These are phyloP conservation scores for Blastobotrys terrestris DNA, from an alignment of 805 yeast genomes.

Conservation along the genomic window DNA sequence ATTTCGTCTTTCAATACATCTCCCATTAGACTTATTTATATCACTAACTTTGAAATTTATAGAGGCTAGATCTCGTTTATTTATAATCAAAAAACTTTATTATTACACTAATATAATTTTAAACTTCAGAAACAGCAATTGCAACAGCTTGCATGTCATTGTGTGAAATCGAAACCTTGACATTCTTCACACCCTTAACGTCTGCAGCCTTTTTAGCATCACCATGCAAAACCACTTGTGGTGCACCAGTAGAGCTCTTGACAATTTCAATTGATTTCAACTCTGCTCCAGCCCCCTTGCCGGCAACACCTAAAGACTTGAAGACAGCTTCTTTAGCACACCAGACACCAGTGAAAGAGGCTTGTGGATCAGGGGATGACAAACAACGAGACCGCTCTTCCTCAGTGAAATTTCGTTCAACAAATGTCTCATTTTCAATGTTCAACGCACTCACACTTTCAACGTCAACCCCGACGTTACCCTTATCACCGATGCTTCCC, in stretches of 20 bases:
- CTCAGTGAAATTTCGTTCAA: slow-evolving; percentile 85
- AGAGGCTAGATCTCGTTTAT: neutral
- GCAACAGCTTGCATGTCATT: slow-evolving; percentile 97
- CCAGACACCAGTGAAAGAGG: slow-evolving; percentile 97
- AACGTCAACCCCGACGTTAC: slow-evolving; percentile 94
- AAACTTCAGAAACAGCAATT: slow-evolving; percentile 59
- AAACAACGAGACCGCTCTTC: slow-evolving; percentile 75
- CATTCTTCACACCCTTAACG: slow-evolving; percentile 57
- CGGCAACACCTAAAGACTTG: slow-evolving; percentile 84
- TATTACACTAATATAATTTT: slow-evolving; percentile 1
- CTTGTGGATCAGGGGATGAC: slow-evolving; percentile 67
- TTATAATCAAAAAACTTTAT: neutral
- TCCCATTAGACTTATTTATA: slow-evolving; percentile 47
- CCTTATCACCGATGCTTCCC: slow-evolving; percentile 38
- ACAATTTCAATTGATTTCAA: slow-evolving; percentile 84
- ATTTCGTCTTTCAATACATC: slow-evolving; percentile 88
- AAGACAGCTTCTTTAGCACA: slow-evolving; percentile 99
- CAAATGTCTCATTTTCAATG: slow-evolving; percentile 80
- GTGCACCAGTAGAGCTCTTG: slow-evolving; percentile 67
- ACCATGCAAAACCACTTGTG: slow-evolving; percentile 71
- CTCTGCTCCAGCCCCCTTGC: slow-evolving; percentile 94
- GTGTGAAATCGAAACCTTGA: slow-evolving; percentile 89
- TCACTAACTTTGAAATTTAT: neutral
- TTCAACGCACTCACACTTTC: slow-evolving; percentile 80
- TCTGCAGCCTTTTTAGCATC: slow-evolving; percentile 70